Base-by-base conservation (phyloP, 495 filamentous ascomycete genomes). In the Penicillium coprophilum region DNA sequence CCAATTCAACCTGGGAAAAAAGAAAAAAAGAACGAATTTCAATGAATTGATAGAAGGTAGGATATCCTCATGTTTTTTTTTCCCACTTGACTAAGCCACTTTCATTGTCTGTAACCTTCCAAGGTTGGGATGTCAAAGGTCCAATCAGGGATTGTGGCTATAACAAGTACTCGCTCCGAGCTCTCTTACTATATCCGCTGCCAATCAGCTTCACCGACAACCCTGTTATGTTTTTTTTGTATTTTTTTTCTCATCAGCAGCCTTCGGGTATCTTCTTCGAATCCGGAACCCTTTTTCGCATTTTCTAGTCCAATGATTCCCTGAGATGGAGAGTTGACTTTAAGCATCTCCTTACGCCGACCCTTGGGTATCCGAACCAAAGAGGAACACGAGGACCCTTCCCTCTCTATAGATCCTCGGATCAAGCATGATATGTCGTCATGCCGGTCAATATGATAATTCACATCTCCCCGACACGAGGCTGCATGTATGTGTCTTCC, bases 381-480 rank as follows among this genome's bases (percentile, higher is more conserved):
- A 43, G 15, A 17, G 34, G 15, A n/a, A 38, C 39, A 32, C n/a
- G 28, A 50, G 24, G 47, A 40, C 48, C 48, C 48, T 50, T 50
- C 13, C 11, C 48, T 19, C 41, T 54, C 52, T 36, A 13, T 7
- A 13, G 41, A 46, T 54, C 52, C 52, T 15, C 31, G 8, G 31
- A 31, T 38, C 34, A 38, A 38, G n/a, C 34, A n/a, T 38, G n/a
- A 38, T n/a, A 13, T 46, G 52, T 54, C 52, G 52, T 54, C 52
- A 54, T 52, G 50, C 19, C 27, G 54, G 54, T 44, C 46, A 56
- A 43, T 23, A 32, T 43, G 27, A 57, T 45, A 43, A 45, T 44
- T 32, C 54, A 50, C 28, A 13, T n/a, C 15, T 40, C 24, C 27
- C 45, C 10, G 27, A 52, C 49, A 52, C 50, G 38, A 52, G 50